Conservation (phyloP, 306 rosid genomes). For the Prunus campanulata region DNA sequence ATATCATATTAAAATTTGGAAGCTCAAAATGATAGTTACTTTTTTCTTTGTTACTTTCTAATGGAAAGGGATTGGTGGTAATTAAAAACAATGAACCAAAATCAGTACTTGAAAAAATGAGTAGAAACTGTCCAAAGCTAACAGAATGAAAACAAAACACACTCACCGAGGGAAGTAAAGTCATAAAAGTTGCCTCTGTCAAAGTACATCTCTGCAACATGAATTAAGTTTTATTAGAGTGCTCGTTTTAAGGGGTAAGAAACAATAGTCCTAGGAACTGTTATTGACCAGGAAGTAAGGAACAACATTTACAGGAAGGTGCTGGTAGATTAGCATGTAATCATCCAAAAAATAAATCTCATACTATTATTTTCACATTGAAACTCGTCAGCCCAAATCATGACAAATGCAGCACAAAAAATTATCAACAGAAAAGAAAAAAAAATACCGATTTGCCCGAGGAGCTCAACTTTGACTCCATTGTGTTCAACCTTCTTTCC, state of each 20-base stretch:
- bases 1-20: neutral
- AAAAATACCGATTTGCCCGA: constrained; percentile 87
- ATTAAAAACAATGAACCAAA: neutral
- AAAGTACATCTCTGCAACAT: constrained; percentile 87
- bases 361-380: neutral
- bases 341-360: neutral
- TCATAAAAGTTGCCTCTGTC: constrained; percentile 96
- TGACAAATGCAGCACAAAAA: constrained; percentile 8
- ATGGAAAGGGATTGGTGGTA: neutral
- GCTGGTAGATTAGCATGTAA: neutral
- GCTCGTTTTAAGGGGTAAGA: neutral
- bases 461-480: constrained; percentile 94
- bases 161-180: constrained; percentile 95
- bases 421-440: constrained; percentile 7
- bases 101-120: neutral
- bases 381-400: neutral
- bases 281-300: neutral
- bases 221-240: constrained; percentile 28
- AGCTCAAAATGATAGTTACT: neutral
- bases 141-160: constrained; percentile 17
- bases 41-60: neutral
- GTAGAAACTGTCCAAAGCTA: constrained; percentile 6
- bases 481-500: constrained; percentile 97
- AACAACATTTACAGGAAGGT: neutral
- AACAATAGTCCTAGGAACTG: neutral